phyloP scores from a whole-genome alignment of 2,329 filamentous ascomycete species.

The Thielaviopsis ethacetica region DNA sequence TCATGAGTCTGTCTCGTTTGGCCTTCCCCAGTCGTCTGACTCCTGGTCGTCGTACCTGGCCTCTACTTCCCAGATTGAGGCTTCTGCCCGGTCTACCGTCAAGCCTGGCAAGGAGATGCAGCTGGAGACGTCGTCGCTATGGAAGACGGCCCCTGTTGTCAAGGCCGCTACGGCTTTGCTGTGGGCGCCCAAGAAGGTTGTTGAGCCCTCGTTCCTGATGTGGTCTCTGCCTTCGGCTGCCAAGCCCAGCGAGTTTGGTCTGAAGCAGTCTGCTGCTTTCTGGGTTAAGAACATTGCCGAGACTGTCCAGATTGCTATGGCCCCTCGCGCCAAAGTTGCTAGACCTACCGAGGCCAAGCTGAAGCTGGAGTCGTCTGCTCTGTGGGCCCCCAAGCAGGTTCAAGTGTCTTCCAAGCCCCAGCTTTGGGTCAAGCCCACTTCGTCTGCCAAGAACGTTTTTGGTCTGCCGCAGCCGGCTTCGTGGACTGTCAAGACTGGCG shows the following conservation, averaged over 20 bases:
- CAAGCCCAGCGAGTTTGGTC: not conserved
- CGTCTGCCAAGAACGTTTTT: not conserved
- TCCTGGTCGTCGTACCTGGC: not conserved
- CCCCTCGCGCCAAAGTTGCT: not conserved
- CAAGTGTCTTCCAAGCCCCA: not conserved
- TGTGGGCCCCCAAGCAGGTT: constrained; percentile 5
- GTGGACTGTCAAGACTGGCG: constrained; percentile 11
- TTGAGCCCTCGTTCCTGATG: not conserved
- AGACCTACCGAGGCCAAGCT: constrained; percentile 1
- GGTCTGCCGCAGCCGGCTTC: constrained; percentile 22
- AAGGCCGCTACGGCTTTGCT: not conserved
- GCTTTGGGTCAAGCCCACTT: constrained; percentile 2
- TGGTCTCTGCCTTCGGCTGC: constrained; percentile 2
- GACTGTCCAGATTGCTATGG: not conserved
- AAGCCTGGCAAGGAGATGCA: not conserved
- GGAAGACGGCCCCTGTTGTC: constrained; percentile 15
- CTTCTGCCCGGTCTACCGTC: not conserved
- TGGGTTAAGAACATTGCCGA: constrained; percentile 11
- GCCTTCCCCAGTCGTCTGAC: not conserved
- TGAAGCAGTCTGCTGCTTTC: constrained; percentile 5
- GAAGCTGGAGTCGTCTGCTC: constrained; percentile 1
- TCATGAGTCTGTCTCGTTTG: not conserved
- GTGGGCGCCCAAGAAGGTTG: constrained; percentile 5
- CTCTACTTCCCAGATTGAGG: not conserved
- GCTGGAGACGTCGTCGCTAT: constrained; percentile 18